Conservation (phyloP, 2,329 filamentous ascomycete species). For the Falciphora oryzae region DNA sequence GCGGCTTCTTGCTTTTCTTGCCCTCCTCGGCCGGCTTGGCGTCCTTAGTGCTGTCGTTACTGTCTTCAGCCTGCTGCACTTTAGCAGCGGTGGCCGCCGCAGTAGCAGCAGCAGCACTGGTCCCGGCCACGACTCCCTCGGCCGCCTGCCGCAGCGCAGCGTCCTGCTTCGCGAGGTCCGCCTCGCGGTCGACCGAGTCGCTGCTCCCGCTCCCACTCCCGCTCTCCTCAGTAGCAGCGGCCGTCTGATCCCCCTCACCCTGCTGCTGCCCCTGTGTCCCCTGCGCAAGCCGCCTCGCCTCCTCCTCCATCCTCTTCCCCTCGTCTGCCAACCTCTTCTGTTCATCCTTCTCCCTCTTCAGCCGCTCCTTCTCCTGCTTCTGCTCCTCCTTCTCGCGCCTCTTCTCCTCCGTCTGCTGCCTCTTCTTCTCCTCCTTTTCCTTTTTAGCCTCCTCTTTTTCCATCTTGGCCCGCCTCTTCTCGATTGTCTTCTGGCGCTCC, state of each 20-base stretch:
- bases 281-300: background rate
- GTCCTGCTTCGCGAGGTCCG: slow-evolving; percentile 1
- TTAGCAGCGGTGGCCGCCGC: background rate
- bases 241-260: background rate
- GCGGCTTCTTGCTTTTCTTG: slow-evolving; percentile 22
- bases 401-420: slow-evolving; percentile 24
- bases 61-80: background rate
- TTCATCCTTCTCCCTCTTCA: slow-evolving; percentile 24
- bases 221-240: background rate
- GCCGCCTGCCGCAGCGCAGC: slow-evolving; percentile 9
- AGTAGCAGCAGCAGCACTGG: background rate
- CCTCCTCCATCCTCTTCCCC: slow-evolving; percentile 14
- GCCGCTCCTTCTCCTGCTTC: slow-evolving; percentile 23
- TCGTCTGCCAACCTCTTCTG: slow-evolving; percentile 14
- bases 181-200: background rate
- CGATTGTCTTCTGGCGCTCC: slow-evolving; percentile 54
- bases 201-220: slow-evolving; percentile 9
- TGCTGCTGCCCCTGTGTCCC: background rate
- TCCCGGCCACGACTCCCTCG: background rate
- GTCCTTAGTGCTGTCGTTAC: background rate
- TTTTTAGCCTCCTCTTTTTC: slow-evolving; percentile 33
- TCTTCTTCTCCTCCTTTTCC: slow-evolving; percentile 17
- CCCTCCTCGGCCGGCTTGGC: background rate
- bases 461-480: slow-evolving; percentile 44
- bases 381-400: slow-evolving; percentile 29